phyloP scores from a whole-genome alignment of 805 yeast species.

The Candida vartiovaarae region DNA sequence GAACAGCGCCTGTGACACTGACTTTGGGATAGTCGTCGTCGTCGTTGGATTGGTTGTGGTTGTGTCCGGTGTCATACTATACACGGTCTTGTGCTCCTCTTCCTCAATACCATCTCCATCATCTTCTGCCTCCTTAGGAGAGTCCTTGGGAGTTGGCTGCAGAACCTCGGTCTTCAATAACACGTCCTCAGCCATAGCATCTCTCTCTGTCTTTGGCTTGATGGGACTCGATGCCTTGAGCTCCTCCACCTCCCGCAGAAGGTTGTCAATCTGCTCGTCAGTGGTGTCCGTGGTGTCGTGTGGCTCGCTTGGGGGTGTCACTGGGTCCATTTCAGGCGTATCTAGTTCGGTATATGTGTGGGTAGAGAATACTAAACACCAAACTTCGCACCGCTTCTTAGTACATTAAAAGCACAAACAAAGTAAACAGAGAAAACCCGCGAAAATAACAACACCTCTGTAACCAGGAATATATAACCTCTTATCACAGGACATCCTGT shows the following conservation, averaged over 20 bases:
- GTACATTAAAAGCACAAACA: too few species aligned
- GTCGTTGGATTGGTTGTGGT: not conserved
- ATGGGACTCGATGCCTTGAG: conserved; percentile 17
- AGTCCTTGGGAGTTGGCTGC: too few species aligned
- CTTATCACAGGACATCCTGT: too few species aligned
- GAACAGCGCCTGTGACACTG: conserved; percentile 23
- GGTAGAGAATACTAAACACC: not conserved
- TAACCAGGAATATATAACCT: too few species aligned
- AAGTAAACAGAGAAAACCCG: too few species aligned
- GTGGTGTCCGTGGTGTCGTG: conserved; percentile 8
- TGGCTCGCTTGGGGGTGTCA: conserved; percentile 1
- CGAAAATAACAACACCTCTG: too few species aligned
- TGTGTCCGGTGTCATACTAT: not conserved
- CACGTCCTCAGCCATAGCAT: too few species aligned
- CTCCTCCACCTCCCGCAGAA: conserved; percentile 21
- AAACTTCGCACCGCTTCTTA: too few species aligned
- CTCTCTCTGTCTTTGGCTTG: not conserved
- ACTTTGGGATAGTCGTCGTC: conserved; percentile 19
- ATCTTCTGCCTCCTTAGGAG: too few species aligned
- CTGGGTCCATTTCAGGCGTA: not conserved
- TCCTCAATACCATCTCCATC: not conserved
- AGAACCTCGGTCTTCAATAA: too few species aligned
- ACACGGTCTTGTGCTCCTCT: not conserved
- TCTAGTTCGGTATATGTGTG: not conserved
- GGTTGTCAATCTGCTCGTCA: conserved; percentile 23